Evolutionary conservation across 2,329 filamentous ascomycete species (phyloP).

Genomic region (Allantophomopsis cytisporea): DNA sequence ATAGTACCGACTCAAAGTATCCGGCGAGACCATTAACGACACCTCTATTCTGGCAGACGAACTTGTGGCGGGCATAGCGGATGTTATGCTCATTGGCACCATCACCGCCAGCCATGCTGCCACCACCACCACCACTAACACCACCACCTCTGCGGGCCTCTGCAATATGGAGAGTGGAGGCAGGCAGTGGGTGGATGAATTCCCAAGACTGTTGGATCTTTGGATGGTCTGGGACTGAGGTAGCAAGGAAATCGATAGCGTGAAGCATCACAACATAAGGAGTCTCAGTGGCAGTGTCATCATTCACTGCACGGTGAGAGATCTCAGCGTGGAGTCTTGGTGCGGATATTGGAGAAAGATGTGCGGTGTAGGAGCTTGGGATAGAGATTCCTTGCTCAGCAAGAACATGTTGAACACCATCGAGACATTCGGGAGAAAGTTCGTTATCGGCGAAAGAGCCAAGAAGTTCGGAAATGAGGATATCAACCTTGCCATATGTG

Average conservation of each 20-base stretch:
- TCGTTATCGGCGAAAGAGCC: slow-evolving; percentile 97
- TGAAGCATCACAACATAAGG: slow-evolving; percentile 93
- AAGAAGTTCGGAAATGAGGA: slow-evolving; percentile 84
- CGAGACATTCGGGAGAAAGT: slow-evolving; percentile 88
- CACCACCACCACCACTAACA: slow-evolving; percentile 51
- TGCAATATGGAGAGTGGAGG: slow-evolving; percentile 38
- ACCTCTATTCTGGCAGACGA: slow-evolving; percentile 65
- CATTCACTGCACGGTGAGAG: slow-evolving; percentile 40
- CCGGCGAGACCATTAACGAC: slow-evolving; percentile 84
- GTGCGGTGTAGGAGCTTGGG: slow-evolving; percentile 83
- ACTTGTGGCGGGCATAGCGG: slow-evolving; percentile 64
- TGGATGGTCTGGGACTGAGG: slow-evolving; percentile 38
- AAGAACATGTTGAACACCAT: slow-evolving; percentile 89
- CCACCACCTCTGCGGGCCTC: slow-evolving; percentile 47
- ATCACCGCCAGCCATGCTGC: slow-evolving; percentile 60
- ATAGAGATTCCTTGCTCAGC: slow-evolving; percentile 76
- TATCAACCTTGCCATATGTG: slow-evolving; percentile 64
- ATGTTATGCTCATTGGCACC: slow-evolving; percentile 87
- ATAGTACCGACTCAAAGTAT: slow-evolving; percentile 95
- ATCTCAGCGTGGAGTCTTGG: slow-evolving; percentile 80
- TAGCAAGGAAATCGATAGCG: slow-evolving; percentile 74
- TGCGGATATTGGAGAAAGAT: slow-evolving; percentile 81
- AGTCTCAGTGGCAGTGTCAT: slow-evolving; percentile 68
- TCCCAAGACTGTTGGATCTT: slow-evolving; percentile 70
- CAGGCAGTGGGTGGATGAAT: slow-evolving; percentile 63